phyloP scores from a whole-genome alignment of 768 basidiomycete genomes.

The Amanita subjunquillea region DNA sequence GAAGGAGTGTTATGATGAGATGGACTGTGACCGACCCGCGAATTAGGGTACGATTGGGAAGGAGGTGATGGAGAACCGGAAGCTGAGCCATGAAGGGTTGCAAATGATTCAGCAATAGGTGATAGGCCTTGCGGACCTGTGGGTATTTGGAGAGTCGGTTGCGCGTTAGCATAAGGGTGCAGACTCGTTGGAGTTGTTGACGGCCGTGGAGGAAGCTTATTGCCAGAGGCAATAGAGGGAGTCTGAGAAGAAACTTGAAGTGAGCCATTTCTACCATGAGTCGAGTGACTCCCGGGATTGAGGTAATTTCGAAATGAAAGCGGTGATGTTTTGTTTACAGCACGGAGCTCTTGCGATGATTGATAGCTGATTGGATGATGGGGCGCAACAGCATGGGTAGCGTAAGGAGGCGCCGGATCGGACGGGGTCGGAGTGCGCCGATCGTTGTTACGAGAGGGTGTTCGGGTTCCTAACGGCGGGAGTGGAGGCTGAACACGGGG shows the following conservation, averaged over 20 bases:
- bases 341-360: background rate
- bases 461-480: constrained; percentile 33
- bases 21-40: constrained; percentile 7
- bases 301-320: constrained; percentile 21
- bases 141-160: constrained; percentile 29
- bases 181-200: constrained; percentile 27
- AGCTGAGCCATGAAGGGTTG: constrained; percentile 17
- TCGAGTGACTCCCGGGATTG: constrained; percentile 11
- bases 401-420: constrained; percentile 34
- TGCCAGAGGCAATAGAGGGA: constrained; percentile 18
- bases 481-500: constrained; percentile 58
- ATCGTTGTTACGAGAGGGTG: constrained; percentile 21
- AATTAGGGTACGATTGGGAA: constrained; percentile 30
- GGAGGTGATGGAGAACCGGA: constrained; percentile 41
- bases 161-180: constrained; percentile 55
- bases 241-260: constrained; percentile 33
- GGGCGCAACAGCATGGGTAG: constrained; percentile 31
- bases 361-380: constrained; percentile 12
- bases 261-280: constrained; percentile 46
- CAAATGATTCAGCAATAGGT: constrained; percentile 63
- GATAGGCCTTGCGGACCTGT: constrained; percentile 38
- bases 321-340: constrained; percentile 26
- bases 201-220: constrained; percentile 35
- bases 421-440: constrained; percentile 49
- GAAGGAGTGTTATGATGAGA: constrained; percentile 34